These are phyloP conservation scores for Fragaria iinumae DNA, from an alignment of 306 rosid genomes.

Conservation along the genomic window DNA sequence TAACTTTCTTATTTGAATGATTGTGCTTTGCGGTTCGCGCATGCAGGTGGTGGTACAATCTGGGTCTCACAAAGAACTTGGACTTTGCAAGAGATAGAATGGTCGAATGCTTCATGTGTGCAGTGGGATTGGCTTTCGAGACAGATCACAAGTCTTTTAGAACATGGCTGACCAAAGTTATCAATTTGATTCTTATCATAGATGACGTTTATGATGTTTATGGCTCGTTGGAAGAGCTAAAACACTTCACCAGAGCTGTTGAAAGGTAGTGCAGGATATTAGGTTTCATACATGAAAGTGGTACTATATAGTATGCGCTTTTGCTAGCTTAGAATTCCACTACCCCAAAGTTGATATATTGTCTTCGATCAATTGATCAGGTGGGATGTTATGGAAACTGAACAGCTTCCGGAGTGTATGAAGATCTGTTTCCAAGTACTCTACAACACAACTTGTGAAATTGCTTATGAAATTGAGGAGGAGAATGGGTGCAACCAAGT, in stretches of 20 bases:
- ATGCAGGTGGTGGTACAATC: slow-evolving; percentile 73
- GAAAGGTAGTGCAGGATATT: slow-evolving; percentile 23
- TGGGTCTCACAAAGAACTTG: slow-evolving; percentile 38
- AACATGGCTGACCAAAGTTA: slow-evolving; percentile 59
- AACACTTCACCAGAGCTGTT: slow-evolving; percentile 50
- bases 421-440: slow-evolving; percentile 49
- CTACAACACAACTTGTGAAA: slow-evolving; percentile 40
- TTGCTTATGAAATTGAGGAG: slow-evolving; percentile 46
- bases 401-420: slow-evolving; percentile 51
- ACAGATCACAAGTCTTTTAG: slow-evolving; percentile 38
- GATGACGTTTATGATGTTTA: slow-evolving; percentile 65
- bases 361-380: slow-evolving; percentile 20
- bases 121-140: slow-evolving; percentile 46
- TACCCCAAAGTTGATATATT: no score
- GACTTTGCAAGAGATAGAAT: slow-evolving; percentile 63
- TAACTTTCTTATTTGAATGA: neutral
- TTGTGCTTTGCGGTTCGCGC: neutral
- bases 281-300: neutral
- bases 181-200: slow-evolving; percentile 39
- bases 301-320: neutral
- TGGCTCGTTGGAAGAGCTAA: slow-evolving; percentile 55
- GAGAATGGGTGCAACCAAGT: slow-evolving; percentile 32
- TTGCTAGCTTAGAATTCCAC: no score
- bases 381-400: slow-evolving; percentile 47
- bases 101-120: slow-evolving; percentile 64